Percentiles rank a stretch among this genome's conserved stretches.
Conservation (phyloP, 805 yeast species). For the Candida xyloterini region DNA sequence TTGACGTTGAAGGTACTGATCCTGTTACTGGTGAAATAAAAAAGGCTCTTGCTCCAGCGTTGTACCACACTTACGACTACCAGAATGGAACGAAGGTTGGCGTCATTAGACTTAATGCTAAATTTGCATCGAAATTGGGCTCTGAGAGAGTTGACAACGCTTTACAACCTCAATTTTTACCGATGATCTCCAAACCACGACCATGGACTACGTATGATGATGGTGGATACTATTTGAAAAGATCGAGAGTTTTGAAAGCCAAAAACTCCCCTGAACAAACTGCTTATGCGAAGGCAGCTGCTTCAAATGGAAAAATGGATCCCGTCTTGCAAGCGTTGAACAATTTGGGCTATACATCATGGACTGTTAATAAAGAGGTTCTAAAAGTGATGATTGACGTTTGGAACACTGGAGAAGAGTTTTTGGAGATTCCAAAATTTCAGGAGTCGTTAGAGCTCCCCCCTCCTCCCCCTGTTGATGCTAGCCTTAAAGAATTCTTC, state of each 20-base stretch:
- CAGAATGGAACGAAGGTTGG: slow-evolving; percentile 78
- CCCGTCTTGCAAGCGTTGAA: slow-evolving; percentile 77
- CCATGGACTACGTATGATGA: slow-evolving; percentile 80
- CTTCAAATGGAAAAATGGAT: slow-evolving; percentile 61
- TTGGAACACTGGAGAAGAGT: slow-evolving; percentile 83
- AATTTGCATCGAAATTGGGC: slow-evolving; percentile 62
- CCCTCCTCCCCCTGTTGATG: slow-evolving; percentile 52
- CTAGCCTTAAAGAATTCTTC: slow-evolving; percentile 69
- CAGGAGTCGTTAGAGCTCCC: slow-evolving; percentile 46
- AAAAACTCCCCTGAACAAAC: slow-evolving; percentile 85
- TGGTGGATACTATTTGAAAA: slow-evolving; percentile 80
- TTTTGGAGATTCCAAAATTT: slow-evolving; percentile 68
- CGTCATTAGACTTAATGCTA: slow-evolving; percentile 70
- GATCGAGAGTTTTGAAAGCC: slow-evolving; percentile 65
- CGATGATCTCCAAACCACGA: slow-evolving; percentile 89
- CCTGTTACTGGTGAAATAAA: slow-evolving; percentile 70
- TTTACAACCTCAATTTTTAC: slow-evolving; percentile 77
- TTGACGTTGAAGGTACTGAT: slow-evolving; percentile 74
- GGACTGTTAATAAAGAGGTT: slow-evolving; percentile 82
- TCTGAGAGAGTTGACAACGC: slow-evolving; percentile 62
- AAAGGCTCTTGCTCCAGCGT: slow-evolving; percentile 82
- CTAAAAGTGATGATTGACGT: slow-evolving; percentile 67
- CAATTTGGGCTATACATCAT: slow-evolving; percentile 80
- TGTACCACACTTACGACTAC: slow-evolving; percentile 83
- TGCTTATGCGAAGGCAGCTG: slow-evolving; percentile 85